Evolutionary conservation across 73 alveolate genomes (phyloP), one percentile per base, ranked within the genome.

Genomic region (Paramecium primaurelia): DNA sequence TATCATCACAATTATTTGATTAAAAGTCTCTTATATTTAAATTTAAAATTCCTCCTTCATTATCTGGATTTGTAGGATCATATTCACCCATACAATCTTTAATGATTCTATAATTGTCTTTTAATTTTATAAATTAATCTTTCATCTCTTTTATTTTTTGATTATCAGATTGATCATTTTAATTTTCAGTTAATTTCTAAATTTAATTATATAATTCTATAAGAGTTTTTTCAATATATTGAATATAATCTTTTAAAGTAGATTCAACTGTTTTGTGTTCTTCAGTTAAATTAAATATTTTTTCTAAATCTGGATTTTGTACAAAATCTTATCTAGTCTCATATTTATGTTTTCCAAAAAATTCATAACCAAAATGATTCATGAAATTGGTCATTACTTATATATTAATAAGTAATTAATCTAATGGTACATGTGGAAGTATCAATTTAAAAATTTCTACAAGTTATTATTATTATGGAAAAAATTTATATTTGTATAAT

Each of bases 21-120:
- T 89, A 36, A 36, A 71, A 77, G 5, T 89, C 91, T 45, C 58
- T 71, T 2, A 14, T 28, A 47, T 89, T 49, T 26, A 71, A 47
- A 47, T 89, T 83, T 18, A 71, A 34, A 4, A 37, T 42, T 38
- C 73, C 86, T n/a, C 73, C 68, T 18, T 89, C 94, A 16, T 73
- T 38, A 34, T 89, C 88, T 2, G 30, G 12, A 34, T 87, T 42
- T 12, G 3, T 14, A 42, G 86, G 92, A 73, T 89, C 94, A 73
- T 71, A 77, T 9, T 89, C 59, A n/a, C 88, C 94, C 59, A 59
- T 71, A 40, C 84, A 59, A 25, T 77, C 91, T 30, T 32, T 71
- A 1, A 83, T 45, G 8, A 37, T 44, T 89, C 75, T 45, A 44
- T 42, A 47, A 73, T 44, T 71, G 32, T 83, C 94, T 18, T 89